phyloP scores from a whole-genome alignment of 805 yeast genomes.

The Yarrowia osloensis region DNA sequence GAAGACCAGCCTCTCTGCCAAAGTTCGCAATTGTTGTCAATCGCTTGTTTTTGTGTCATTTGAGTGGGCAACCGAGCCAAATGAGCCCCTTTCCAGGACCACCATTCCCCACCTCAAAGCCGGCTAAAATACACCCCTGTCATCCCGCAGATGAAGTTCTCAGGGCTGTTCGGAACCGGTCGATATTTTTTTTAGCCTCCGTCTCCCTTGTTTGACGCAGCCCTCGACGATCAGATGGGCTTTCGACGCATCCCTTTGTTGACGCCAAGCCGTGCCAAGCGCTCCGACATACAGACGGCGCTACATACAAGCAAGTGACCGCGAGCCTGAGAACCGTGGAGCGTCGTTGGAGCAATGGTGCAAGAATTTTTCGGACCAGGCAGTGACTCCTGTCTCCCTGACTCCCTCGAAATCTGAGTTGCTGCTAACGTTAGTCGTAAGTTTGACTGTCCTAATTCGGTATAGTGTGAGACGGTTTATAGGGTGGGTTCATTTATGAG shows the following conservation, averaged over 20 bases:
- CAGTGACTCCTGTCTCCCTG: no score
- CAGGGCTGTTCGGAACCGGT: constrained; percentile 20
- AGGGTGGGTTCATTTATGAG: no score
- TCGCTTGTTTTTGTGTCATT: no score
- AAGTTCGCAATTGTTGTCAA: no score
- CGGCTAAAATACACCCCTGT: background rate
- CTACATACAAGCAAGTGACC: background rate
- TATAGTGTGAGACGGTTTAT: no score
- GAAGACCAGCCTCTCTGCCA: background rate
- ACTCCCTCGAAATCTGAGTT: no score
- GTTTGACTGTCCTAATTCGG: no score
- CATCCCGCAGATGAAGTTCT: background rate
- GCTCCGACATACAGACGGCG: background rate
- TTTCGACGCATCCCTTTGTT: background rate
- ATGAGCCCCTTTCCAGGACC: no score
- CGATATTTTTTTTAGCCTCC: background rate
- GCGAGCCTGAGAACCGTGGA: background rate
- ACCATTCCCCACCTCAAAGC: background rate
- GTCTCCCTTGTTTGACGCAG: background rate
- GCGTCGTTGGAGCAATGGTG: background rate
- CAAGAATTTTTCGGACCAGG: no score
- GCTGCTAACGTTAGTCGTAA: no score
- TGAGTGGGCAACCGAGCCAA: no score
- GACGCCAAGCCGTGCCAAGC: constrained; percentile 9
- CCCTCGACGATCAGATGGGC: background rate